A percentile compares a stretch with the other conserved stretches of the same genome.
These are phyloP conservation scores for Diaporthe nobilis DNA, from an alignment of 2,329 filamentous ascomycete species.

Conservation along the genomic window DNA sequence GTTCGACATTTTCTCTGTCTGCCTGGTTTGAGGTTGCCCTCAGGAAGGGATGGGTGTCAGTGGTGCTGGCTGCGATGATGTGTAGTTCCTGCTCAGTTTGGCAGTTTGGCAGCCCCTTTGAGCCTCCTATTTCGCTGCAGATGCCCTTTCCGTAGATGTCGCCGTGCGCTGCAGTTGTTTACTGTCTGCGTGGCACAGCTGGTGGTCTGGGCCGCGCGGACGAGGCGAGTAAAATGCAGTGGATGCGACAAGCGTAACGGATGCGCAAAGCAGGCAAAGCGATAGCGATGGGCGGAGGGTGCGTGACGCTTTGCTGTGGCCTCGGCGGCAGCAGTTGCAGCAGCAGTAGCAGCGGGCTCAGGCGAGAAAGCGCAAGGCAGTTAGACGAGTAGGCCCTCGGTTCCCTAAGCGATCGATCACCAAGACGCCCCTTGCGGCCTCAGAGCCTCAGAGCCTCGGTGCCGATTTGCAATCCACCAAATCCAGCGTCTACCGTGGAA, in stretches of 20 bases:
- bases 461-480: slow-evolving; percentile 33
- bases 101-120: not conserved
- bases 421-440: slow-evolving; percentile 42
- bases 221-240: not conserved
- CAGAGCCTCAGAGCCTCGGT: slow-evolving; percentile 40
- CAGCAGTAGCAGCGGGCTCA: not conserved
- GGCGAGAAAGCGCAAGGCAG: slow-evolving; percentile 22
- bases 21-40: not conserved
- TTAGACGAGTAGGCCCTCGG: slow-evolving; percentile 23
- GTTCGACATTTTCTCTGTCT: slow-evolving; percentile 66
- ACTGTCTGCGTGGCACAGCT: not conserved
- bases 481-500: slow-evolving; percentile 32
- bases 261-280: slow-evolving; percentile 17
- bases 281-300: not conserved
- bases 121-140: not conserved
- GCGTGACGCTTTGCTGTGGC: slow-evolving; percentile 8
- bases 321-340: not conserved
- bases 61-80: not conserved
- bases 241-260: not conserved
- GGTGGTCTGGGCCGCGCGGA: not conserved
- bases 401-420: slow-evolving; percentile 41
- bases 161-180: slow-evolving; percentile 8
- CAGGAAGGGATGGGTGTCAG: not conserved
- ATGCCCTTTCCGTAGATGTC: not conserved
- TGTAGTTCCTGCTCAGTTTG: slow-evolving; percentile 9